phyloP scores from a whole-genome alignment of 192 early-diverging fungal species.

The Jimgerdemannia lactiflua region DNA sequence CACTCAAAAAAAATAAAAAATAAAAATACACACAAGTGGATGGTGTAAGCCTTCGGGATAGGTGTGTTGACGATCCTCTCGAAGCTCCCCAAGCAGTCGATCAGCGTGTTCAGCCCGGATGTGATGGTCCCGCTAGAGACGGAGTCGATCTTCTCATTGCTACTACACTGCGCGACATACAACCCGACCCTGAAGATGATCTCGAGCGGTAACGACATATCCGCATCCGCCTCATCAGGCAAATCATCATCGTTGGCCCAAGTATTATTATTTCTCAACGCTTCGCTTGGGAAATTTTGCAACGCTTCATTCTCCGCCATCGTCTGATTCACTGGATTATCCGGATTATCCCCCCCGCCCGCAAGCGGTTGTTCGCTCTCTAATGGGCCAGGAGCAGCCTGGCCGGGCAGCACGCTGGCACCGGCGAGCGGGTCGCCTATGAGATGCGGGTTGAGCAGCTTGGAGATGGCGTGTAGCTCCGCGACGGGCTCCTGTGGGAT shows the following conservation, averaged over 20 bases:
- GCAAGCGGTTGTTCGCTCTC: constrained; percentile 8
- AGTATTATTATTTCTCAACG: not conserved
- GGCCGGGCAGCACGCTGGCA: not conserved
- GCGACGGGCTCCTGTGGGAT: not conserved
- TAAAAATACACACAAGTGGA: constrained; percentile 54
- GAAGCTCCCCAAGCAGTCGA: constrained; percentile 54
- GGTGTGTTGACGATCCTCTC: constrained; percentile 73
- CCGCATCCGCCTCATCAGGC: constrained; percentile 30
- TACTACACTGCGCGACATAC: constrained; percentile 48
- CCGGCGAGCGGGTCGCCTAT: not conserved
- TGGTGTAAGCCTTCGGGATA: constrained; percentile 73
- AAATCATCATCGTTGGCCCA: constrained; percentile 27
- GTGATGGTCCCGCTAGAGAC: constrained; percentile 45
- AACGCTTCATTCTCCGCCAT: constrained; percentile 14
- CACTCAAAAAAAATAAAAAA: too few relatives aligned
- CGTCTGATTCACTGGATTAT: constrained; percentile 14
- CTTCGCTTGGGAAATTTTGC: constrained; percentile 10
- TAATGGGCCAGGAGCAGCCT: not conserved
- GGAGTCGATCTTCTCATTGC: constrained; percentile 49
- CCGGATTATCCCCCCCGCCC: constrained; percentile 16
- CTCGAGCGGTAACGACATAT: constrained; percentile 50
- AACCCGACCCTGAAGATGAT: constrained; percentile 42
- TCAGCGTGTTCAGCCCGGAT: constrained; percentile 48
- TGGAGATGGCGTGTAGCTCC: not conserved
- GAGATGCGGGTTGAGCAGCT: not conserved